Percentiles rank a stretch among this genome's conserved stretches.
phyloP scores from a whole-genome alignment of 2,329 filamentous ascomycete species.

The Stagonosporopsis tanaceti region DNA sequence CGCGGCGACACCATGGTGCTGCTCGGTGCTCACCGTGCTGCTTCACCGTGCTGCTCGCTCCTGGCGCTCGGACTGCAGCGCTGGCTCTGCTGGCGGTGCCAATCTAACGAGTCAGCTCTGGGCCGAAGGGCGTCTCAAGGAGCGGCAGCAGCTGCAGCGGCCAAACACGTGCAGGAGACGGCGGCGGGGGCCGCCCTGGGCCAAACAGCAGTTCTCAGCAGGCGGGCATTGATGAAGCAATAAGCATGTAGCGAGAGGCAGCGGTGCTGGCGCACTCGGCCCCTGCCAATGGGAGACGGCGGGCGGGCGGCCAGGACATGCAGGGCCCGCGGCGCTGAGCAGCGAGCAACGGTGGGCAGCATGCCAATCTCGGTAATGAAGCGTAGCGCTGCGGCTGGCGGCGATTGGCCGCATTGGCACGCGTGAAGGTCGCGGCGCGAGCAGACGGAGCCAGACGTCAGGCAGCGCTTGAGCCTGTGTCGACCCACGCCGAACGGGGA shows the following conservation, averaged over 20 bases:
- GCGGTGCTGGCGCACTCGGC: background rate
- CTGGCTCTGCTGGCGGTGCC: conserved; percentile 13
- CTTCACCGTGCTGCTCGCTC: conserved; percentile 8
- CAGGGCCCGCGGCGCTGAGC: conserved; percentile 1
- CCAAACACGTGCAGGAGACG: conserved; percentile 6
- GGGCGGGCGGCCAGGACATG: conserved; percentile 12
- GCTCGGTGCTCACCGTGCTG: background rate
- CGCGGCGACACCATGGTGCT: conserved; percentile 11
- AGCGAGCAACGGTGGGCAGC: conserved; percentile 9
- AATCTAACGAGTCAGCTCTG: conserved; percentile 22
- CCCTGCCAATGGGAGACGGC: conserved; percentile 14
- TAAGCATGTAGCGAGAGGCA: conserved; percentile 6
- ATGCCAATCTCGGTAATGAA: conserved; percentile 18
- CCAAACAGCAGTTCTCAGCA: background rate
- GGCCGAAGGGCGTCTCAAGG: conserved; percentile 14
- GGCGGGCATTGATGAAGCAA: background rate
- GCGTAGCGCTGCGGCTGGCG: background rate
- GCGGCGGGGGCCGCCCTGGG: background rate
- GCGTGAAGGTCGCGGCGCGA: conserved; percentile 11
- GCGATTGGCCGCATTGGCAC: conserved; percentile 6
- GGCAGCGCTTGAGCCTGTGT: conserved; percentile 17
- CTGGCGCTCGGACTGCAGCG: conserved; percentile 15
- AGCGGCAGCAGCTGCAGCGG: conserved; percentile 6
- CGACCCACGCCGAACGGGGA: conserved; percentile 17
- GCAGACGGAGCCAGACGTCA: conserved; percentile 4